Base-by-base conservation (phyloP, 768 basidiomycete species). In the Lactarius deliciosus region DNA sequence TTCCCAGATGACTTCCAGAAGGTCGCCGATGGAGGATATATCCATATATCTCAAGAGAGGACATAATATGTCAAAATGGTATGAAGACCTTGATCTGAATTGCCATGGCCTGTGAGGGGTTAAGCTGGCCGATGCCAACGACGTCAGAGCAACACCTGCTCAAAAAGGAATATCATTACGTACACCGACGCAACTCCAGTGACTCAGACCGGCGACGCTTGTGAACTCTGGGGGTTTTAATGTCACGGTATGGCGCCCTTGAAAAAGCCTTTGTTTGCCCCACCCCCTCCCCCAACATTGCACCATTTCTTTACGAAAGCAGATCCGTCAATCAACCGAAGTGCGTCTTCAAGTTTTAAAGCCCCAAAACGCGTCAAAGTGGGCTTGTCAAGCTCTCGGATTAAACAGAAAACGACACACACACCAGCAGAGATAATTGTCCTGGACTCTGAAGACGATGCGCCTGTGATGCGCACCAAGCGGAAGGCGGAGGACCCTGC, bases 371-470 rank as follows among this genome's bases (percentile, higher is more conserved):
- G 63, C 45, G 50, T 61, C 25, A 47, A 69, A 32, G 15, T 47
- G 6, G 41, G 34, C 9, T 40, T n/a, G 8, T 56, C 64, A 28
- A 53, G 32, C 30, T 40, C 64, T 38, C 69, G 53, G 60, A 54
- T 40, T 45, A 63, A 60, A 30, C 61, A 43, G 54, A 66, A 38
- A 28, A 30, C 60, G 15, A 61, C 54, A 25, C 30, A 20, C 38
- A 30, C 55, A 1, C 60, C 58, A 55, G 36, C 55, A 7, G 75
- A 77, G 1, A 69, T 77, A 41, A 76, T 78, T 34, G 69, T 76
- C 63, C 73, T 77, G 22, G 76, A 75, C 57, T 75, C 74, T 4
- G 74, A 76, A 54, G 75, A 75, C 40, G 76, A 75, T 20, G 50
- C 16, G 8, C 63, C 64, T n/a, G 34, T 40, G 9, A 57, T 64